Percentiles rank a stretch among this genome's conserved stretches.
phyloP scores from a whole-genome alignment of 148 eudicot species.

The Beta vulgaris region DNA sequence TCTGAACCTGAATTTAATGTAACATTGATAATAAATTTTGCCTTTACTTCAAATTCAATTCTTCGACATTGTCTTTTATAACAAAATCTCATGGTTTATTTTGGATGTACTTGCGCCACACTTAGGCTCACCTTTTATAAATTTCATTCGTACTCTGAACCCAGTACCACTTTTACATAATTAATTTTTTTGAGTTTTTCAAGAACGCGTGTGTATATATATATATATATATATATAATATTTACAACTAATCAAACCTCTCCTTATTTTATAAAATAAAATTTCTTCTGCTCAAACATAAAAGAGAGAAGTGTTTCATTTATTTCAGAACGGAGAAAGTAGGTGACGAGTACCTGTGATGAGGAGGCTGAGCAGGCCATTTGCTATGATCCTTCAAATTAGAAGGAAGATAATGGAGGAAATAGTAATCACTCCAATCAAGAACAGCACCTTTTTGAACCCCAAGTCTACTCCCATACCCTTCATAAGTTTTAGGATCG shows the following conservation, averaged over 20 bases:
- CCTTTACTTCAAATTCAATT: no score
- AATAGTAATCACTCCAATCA: constrained; percentile 96
- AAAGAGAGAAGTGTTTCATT: background rate
- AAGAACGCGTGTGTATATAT: no score
- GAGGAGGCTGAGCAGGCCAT: constrained; percentile 67
- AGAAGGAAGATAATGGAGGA: constrained; percentile 68
- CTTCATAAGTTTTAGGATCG: constrained; percentile 75
- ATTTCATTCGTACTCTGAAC: background rate
- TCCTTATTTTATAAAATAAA: no score
- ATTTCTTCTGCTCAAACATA: background rate
- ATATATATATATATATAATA: no score
- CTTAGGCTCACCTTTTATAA: background rate
- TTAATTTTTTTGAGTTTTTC: no score
- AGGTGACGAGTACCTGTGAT: constrained; percentile 44
- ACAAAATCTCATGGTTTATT: no score
- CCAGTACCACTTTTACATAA: no score
- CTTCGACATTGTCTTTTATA: no score
- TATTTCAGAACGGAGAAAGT: background rate
- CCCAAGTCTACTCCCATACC: constrained; percentile 87
- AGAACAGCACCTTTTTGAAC: constrained; percentile 83
- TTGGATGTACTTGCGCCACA: background rate
- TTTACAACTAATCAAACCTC: no score
- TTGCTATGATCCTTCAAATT: constrained; percentile 54
- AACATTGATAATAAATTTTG: no score
- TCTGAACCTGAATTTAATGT: no score